Conservation (phyloP, 192 early-diverging fungal species). For the Coemansia sp. region DNA sequence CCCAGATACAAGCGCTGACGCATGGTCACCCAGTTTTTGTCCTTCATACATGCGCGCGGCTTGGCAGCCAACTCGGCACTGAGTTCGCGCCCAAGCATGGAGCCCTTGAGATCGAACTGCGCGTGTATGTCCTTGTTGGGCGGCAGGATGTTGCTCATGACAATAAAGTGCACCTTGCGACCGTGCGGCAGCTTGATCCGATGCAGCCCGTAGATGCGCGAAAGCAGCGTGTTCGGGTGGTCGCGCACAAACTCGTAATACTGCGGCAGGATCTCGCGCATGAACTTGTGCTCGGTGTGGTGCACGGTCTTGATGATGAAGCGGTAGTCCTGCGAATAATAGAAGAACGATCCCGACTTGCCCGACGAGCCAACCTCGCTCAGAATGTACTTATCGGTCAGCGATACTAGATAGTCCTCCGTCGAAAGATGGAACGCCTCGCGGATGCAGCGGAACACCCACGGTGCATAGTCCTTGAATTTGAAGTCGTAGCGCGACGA, state of each 20-base stretch:
- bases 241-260: constrained; percentile 90
- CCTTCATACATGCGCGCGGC: constrained; percentile 92
- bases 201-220: constrained; percentile 93
- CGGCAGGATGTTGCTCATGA: constrained; percentile 99
- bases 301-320: constrained; percentile 99
- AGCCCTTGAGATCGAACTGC: constrained; percentile 96
- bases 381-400: constrained; percentile 95
- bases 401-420: constrained; percentile 89
- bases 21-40: constrained; percentile 90
- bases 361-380: constrained; percentile 94
- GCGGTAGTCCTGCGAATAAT: constrained; percentile 96
- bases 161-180: constrained; percentile 96
- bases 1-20: constrained; percentile 79
- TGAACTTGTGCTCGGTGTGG: constrained; percentile 91
- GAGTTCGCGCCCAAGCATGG: constrained; percentile 81
- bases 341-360: constrained; percentile 96
- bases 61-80: constrained; percentile 73
- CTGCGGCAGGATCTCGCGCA: constrained; percentile 80
- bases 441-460: constrained; percentile 91
- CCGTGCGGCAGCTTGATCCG: constrained; percentile 93
- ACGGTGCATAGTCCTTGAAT: constrained; percentile 99
- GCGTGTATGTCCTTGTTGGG: constrained; percentile 96
- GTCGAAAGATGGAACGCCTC: constrained; percentile 87
- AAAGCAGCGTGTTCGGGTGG: constrained; percentile 91
- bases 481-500: constrained; percentile 96